Evolutionary conservation across 805 yeast genomes (phyloP).

Genomic region (Komagataella kurtzmanii): DNA sequence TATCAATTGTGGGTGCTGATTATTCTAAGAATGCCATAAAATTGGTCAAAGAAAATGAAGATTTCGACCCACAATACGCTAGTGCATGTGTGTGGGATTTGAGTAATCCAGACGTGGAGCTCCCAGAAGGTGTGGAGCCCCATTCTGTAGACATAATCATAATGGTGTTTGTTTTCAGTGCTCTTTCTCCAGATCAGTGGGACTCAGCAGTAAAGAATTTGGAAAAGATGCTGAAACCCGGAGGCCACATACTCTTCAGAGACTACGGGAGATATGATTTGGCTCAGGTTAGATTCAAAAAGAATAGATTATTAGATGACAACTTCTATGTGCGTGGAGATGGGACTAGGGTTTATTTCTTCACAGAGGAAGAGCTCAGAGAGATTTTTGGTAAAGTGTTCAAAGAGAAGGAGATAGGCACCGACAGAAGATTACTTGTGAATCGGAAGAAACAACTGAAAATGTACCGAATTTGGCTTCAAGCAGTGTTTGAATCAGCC

Average conservation of each 20-base stretch:
- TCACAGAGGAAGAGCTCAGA: conserved; percentile 84
- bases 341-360: conserved; percentile 94
- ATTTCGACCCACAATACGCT: conserved; percentile 47
- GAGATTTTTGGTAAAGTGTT: conserved; percentile 57
- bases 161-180: conserved; percentile 92
- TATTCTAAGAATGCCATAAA: conserved; percentile 85
- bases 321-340: conserved; percentile 95
- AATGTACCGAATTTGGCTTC: conserved; percentile 96
- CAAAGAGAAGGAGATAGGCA: conserved; percentile 63
- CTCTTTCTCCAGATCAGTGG: conserved; percentile 91
- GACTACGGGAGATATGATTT: conserved; percentile 94
- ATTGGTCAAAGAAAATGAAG: conserved; percentile 52
- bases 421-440: conserved; percentile 83
- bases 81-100: conserved; percentile 93
- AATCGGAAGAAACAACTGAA: conserved; percentile 85
- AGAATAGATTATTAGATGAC: conserved; percentile 74
- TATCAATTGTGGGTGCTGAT: conserved; percentile 76
- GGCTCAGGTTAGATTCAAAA: conserved; percentile 90
- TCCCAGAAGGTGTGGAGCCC: conserved; percentile 80
- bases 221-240: conserved; percentile 70
- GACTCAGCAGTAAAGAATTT: conserved; percentile 61
- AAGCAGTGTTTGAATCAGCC: conserved; percentile 57
- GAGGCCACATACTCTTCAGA: conserved; percentile 79
- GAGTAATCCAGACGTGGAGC: conserved; percentile 52
- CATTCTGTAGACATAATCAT: conserved; percentile 82